Percentiles rank a stretch among this genome's conserved stretches.
Conservation (phyloP, 164 flowering plant genomes). For the Akebia trifoliata region DNA sequence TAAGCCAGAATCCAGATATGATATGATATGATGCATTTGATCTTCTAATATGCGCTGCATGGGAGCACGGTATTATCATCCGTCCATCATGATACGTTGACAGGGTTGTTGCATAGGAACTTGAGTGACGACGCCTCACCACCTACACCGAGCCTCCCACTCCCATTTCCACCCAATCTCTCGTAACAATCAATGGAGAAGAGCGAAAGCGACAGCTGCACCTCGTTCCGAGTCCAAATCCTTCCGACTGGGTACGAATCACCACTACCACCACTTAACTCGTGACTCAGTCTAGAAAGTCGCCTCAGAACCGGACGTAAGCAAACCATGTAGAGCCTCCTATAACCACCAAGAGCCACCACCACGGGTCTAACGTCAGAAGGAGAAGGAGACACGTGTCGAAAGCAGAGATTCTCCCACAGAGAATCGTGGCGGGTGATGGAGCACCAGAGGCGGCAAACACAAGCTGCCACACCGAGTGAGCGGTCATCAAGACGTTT, state of each 20-base stretch:
- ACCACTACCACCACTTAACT: background rate
- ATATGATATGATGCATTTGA: background rate
- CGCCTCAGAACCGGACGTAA: slow-evolving; percentile 57
- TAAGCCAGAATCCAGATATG: too few relatives aligned
- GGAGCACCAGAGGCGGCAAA: slow-evolving; percentile 73
- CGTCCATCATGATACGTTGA: slow-evolving; percentile 33
- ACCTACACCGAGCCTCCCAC: slow-evolving; percentile 3
- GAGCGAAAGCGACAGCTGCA: slow-evolving; percentile 69
- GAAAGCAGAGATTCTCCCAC: slow-evolving; percentile 84
- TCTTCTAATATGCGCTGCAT: background rate
- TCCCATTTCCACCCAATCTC: slow-evolving; percentile 38
- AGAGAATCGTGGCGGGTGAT: slow-evolving; percentile 54
- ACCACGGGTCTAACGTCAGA: slow-evolving; percentile 42
- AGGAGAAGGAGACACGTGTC: slow-evolving; percentile 55
- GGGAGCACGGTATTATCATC: background rate
- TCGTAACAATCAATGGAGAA: slow-evolving; percentile 85
- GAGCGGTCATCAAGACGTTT: slow-evolving; percentile 72
- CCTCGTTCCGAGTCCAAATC: slow-evolving; percentile 50
- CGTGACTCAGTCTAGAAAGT: slow-evolving; percentile 21
- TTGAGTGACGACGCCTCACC: slow-evolving; percentile 51
- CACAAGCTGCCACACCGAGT: slow-evolving; percentile 68
- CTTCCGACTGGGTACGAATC: slow-evolving; percentile 22
- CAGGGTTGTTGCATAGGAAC: slow-evolving; percentile 67
- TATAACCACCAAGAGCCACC: slow-evolving; percentile 70
- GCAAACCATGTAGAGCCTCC: slow-evolving; percentile 60